Evolutionary conservation across 1,284 basidiomycete genomes (phyloP).

Genomic region (Cutaneotrichosporon cyanovorans): DNA sequence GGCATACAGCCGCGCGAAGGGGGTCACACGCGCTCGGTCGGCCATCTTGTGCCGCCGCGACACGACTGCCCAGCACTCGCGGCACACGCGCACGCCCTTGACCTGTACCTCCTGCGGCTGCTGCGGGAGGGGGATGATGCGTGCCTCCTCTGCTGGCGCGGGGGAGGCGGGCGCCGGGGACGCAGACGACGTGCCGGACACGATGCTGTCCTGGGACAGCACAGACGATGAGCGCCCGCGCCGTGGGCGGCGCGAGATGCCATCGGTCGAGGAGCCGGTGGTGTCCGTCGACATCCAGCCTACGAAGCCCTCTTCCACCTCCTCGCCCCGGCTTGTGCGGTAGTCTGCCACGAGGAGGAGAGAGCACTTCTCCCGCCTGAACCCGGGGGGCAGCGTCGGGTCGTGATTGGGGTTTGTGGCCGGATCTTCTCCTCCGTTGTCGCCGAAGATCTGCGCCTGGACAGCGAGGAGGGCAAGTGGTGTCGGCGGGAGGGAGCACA

Average conservation of each 20-base stretch:
- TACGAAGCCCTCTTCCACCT: slow-evolving; percentile 72
- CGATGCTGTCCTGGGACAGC: background rate
- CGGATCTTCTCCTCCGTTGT: slow-evolving; percentile 25
- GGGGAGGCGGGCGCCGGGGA: background rate
- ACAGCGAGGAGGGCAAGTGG: slow-evolving; percentile 47
- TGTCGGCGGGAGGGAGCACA: slow-evolving; percentile 82
- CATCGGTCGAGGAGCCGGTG: background rate
- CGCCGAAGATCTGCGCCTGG: slow-evolving; percentile 40
- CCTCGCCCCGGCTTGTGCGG: slow-evolving; percentile 65
- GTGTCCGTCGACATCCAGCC: slow-evolving; percentile 52
- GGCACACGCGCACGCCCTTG: slow-evolving; percentile 75
- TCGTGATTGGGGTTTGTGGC: slow-evolving; percentile 10
- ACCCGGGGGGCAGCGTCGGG: slow-evolving; percentile 40
- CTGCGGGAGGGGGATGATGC: slow-evolving; percentile 26
- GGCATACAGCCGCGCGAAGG: slow-evolving; percentile 64
- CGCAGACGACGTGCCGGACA: background rate
- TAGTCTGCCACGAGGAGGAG: slow-evolving; percentile 71
- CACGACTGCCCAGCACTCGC: slow-evolving; percentile 72
- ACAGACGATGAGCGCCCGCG: background rate
- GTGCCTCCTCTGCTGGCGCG: slow-evolving; percentile 14
- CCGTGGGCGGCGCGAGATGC: background rate
- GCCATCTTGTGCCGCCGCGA: slow-evolving; percentile 74
- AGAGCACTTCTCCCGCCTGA: slow-evolving; percentile 63
- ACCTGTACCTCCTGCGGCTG: slow-evolving; percentile 62
- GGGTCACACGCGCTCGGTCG: slow-evolving; percentile 57